phyloP scores from a whole-genome alignment of 768 basidiomycete species.

The Leccinum ochraceum region DNA sequence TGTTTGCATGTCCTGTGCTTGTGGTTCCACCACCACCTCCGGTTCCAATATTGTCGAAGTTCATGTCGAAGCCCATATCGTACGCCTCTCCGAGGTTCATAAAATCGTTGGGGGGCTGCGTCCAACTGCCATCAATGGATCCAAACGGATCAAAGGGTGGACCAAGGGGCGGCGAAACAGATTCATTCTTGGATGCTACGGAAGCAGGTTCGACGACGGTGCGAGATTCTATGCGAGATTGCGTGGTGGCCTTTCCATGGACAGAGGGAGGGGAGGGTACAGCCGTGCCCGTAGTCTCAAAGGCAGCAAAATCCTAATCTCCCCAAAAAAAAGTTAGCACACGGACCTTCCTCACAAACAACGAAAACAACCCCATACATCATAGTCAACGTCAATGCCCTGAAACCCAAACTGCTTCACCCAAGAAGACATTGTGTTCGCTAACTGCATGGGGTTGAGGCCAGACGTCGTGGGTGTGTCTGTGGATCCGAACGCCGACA shows the following conservation, averaged over 20 bases:
- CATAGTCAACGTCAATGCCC: constrained; percentile 55
- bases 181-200: constrained; percentile 14
- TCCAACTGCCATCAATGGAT: constrained; percentile 41
- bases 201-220: constrained; percentile 17
- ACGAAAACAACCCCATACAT: constrained; percentile 20
- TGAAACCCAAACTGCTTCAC: constrained; percentile 47
- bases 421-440: constrained; percentile 41
- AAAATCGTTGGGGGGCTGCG: constrained; percentile 35
- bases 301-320: constrained; percentile 29
- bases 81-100: constrained; percentile 40
- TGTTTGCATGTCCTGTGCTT: constrained; percentile 30
- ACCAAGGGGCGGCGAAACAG: constrained; percentile 22
- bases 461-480: constrained; percentile 36
- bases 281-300: constrained; percentile 30
- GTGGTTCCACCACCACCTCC: constrained; percentile 28
- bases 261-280: constrained; percentile 54
- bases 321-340: neutral
- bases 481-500: constrained; percentile 49
- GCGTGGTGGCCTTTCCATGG: constrained; percentile 24
- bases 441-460: constrained; percentile 22
- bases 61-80: constrained; percentile 53
- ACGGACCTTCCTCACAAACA: neutral
- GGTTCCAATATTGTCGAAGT: constrained; percentile 37
- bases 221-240: constrained; percentile 25
- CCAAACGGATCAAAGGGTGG: constrained; percentile 46